These are phyloP conservation scores for Debaryomyces castellii DNA, from an alignment of 805 yeast species.

Conservation along the genomic window DNA sequence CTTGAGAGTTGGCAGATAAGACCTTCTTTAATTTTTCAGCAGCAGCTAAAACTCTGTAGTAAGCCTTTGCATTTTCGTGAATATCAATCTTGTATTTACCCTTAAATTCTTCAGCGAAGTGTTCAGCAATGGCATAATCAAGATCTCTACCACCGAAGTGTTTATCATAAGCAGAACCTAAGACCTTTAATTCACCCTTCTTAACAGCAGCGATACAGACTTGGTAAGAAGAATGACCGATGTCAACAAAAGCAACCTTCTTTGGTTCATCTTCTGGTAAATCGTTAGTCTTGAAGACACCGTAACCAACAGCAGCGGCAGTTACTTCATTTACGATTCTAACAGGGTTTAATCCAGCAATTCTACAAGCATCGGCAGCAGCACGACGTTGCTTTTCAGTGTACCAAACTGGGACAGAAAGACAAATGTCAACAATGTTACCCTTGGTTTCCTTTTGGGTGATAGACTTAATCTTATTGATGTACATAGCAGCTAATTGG, in stretches of 20 bases:
- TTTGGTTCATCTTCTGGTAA: conserved; percentile 92
- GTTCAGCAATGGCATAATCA: conserved; percentile 90
- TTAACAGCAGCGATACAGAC: conserved; percentile 87
- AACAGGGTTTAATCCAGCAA: conserved; percentile 97
- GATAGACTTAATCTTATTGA: conserved; percentile 83
- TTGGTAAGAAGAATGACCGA: conserved; percentile 95
- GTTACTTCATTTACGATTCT: conserved; percentile 96
- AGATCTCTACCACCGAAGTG: conserved; percentile 98
- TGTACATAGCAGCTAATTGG: conserved; percentile 93
- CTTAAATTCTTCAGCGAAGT: conserved; percentile 91
- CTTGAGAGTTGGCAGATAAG: conserved; percentile 90
- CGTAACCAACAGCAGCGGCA: conserved; percentile 99
- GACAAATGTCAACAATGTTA: conserved; percentile 80
- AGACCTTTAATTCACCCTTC: conserved; percentile 92
- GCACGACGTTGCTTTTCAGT: conserved; percentile 96
- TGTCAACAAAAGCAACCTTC: conserved; percentile 90
- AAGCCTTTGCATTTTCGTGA: conserved; percentile 89
- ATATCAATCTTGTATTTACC: conserved; percentile 92
- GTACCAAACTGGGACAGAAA: conserved; percentile 97
- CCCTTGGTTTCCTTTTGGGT: conserved; percentile 81
- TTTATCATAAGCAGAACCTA: conserved; percentile 91
- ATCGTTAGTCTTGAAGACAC: conserved; percentile 92
- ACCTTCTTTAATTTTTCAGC: conserved; percentile 95
- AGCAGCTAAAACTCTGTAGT: conserved; percentile 86
- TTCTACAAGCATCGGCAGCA: conserved; percentile 88